These are phyloP conservation scores for Dendrocalamus latiflorus DNA, from an alignment of 202 grass and related monocot genomes.

Conservation along the genomic window DNA sequence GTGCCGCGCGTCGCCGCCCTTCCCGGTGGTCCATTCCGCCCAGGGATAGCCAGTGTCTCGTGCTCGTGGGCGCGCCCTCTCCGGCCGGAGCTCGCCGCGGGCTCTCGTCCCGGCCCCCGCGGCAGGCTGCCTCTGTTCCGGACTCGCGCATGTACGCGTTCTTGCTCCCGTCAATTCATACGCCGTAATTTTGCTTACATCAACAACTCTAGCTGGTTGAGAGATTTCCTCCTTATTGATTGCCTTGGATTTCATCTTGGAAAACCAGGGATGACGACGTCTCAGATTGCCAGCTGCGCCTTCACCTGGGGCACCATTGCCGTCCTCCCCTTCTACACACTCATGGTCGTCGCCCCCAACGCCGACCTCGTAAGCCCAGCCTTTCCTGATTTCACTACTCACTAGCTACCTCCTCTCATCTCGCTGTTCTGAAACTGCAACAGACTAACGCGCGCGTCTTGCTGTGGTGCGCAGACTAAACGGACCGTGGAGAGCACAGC, in stretches of 20 bases:
- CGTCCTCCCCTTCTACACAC: slow-evolving; percentile 94
- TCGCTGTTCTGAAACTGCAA: not conserved
- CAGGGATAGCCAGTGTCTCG: not conserved
- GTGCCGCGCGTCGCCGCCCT: not conserved
- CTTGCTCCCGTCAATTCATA: not conserved
- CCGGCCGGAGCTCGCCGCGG: slow-evolving; percentile 11
- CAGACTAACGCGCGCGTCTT: not conserved
- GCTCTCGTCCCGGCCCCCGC: not conserved
- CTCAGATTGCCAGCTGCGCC: slow-evolving; percentile 77
- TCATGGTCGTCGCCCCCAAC: slow-evolving; percentile 93
- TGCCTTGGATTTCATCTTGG: not conserved
- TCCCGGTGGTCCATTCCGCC: not conserved
- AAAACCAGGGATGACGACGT: slow-evolving; percentile 53
- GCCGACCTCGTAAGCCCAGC: slow-evolving; percentile 55
- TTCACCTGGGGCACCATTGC: slow-evolving; percentile 86
- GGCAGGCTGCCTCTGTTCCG: slow-evolving; percentile 36
- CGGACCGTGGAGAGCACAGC: slow-evolving; percentile 72
- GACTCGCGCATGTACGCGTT: slow-evolving; percentile 30
- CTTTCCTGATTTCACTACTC: not conserved
- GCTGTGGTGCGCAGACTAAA: slow-evolving; percentile 45
- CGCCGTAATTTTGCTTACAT: not conserved
- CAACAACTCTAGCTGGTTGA: no score
- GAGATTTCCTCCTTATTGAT: not conserved
- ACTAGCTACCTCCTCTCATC: not conserved
- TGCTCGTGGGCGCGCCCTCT: slow-evolving; percentile 11